Evolutionary conservation across 306 rosid genomes (phyloP).

Genomic region (Prunus dulcis): DNA sequence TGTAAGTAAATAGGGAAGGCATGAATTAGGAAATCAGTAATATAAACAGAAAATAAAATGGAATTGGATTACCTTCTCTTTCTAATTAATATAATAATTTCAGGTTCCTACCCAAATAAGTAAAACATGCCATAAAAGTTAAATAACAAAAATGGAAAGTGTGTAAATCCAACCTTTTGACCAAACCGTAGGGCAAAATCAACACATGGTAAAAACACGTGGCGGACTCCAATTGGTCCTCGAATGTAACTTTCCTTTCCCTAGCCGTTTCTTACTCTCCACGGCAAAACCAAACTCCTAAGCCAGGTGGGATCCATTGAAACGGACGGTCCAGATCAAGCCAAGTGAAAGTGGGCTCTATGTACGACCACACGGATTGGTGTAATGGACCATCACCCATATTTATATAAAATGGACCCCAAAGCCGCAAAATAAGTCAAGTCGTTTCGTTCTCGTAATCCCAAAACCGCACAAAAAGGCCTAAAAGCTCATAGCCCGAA

Average conservation of each 20-base stretch:
- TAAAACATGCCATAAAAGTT: no score
- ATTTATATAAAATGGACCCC: neutral
- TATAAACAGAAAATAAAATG: no score
- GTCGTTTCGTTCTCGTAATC: neutral
- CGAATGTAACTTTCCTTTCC: no score
- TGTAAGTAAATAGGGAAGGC: no score
- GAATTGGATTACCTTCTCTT: no score
- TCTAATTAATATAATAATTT: no score
- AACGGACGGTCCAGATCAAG: constrained; percentile 12
- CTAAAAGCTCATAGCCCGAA: constrained; percentile 24
- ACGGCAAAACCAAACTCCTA: neutral
- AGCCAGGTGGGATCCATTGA: neutral
- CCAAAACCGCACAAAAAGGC: constrained; percentile 19
- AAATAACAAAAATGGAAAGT: no score
- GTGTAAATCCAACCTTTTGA: neutral
- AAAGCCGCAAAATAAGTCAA: neutral
- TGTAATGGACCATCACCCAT: neutral
- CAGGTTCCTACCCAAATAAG: no score
- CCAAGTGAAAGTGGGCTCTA: neutral
- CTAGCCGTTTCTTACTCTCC: neutral
- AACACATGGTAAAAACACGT: neutral
- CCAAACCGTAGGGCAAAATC: neutral
- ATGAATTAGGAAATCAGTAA: no score
- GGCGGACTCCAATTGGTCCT: neutral
- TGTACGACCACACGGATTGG: neutral